Evolutionary conservation across 2,329 filamentous ascomycete genomes (phyloP), one percentile per base, ranked within the genome.

Genomic region (Microdochium trichocladiopsis): DNA sequence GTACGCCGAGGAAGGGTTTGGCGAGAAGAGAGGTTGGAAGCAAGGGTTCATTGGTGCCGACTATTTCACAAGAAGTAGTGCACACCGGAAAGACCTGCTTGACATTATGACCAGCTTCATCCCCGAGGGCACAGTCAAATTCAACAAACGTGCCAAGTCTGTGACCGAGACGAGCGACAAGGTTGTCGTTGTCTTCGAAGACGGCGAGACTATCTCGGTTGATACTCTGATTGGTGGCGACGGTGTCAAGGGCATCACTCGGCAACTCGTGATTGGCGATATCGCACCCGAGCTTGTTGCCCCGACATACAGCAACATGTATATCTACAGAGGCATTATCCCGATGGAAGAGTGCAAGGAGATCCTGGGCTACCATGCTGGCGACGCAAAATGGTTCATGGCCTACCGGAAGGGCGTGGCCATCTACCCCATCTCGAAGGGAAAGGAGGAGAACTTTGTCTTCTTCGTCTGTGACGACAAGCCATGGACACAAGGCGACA

Each of bases 21-120:
- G 69, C n/a, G 60, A 65, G 45, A 63, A 61, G 45, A 60, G 67
- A 37, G 61, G 62, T 12, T 72, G 69, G 66, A 65, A 58, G 22
- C 65, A 68, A 2, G 69, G 65, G 9, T 61, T 63, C 11, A 65
- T 70, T 49, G 69, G 70, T 4, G 65, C 67, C 18, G 57, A 60
- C 23, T 66, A 66, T 45, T 73, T 69, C 53, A 66, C 64, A 24
- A 61, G 70, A 16, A 70, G 66, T 49, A 69, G 68, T 33, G 72
- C 71, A 5, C 72, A 75, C 55, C 61, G 72, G 33, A 70, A 65
- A 50, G 68, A 68, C 50, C 56, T 76, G 48, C 58, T 76, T 10
- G 68, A 74, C 25, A 71, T 73, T 41, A 70, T 76, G 69, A 58
- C 61, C 36, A 63, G 60, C 49, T 59, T 65, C 50, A 63, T 67